Base-by-base conservation (phyloP, 345 rosid genomes). In the Salix caprea region DNA sequence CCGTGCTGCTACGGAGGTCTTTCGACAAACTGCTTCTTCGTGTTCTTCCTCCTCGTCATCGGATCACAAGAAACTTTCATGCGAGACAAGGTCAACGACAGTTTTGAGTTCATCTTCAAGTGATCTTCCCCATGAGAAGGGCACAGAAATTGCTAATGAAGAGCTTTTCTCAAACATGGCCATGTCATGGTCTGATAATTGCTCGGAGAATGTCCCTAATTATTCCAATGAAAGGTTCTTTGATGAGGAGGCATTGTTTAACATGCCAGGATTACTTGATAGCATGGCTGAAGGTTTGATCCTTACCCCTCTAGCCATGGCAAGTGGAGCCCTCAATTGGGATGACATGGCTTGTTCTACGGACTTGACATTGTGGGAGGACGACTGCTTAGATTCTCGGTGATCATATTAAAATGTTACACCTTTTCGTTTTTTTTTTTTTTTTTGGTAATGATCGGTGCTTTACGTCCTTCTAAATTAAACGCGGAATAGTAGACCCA, bases 201-300 rank as follows among this genome's bases (percentile, higher is more conserved):
- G 19, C 34, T 13, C 18, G 6, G 67, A 64, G 67, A 65, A 48
- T 3, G 9, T 52, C 23, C 19, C 58, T 19, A 6, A 19, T 52
- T n/a, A 52, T 16, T 19, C 58, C 58, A 19, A 6, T 40, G 46
- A 52, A 39, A 12, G 6, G 11, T 70, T 70, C 37, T 70, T 24
- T 19, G 83, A 81, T 52, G 83, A 81, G 67, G 83, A 81, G 71
- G 83, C 70, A 26, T 60, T 73, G 71, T 81, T 77, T 69, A 81
- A 81, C 71, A 62, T 81, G 83, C 80, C 83, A 23, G 77, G 26
- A 28, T 73, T 81, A 12, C 67, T 81, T n/a, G 50, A 77, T 34
- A 69, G 77, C 50, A 66, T 81, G 83, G 83, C 83, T 1, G 83
- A 81, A 50, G 83, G 80, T 60, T 61, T 81, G 77, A 70, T 81